These are phyloP conservation scores for Vanrija pseudolonga DNA, from an alignment of 1,284 basidiomycete species.

Conservation along the genomic window DNA sequence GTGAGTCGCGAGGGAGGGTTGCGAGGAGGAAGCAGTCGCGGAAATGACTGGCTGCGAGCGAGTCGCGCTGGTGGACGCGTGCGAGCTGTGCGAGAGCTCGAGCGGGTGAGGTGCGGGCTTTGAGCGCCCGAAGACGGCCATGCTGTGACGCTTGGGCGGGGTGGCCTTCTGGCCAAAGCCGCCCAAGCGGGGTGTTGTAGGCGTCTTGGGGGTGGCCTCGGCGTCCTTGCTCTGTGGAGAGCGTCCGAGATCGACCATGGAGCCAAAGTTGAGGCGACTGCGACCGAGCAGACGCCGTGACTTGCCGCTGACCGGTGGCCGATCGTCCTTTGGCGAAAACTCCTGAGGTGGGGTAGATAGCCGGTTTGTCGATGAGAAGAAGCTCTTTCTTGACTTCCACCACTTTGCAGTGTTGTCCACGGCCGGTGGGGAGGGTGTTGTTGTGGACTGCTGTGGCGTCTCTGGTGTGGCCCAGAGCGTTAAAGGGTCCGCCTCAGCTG, in stretches of 20 bases:
- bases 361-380: constrained; percentile 11
- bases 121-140: constrained; percentile 1
- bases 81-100: constrained; percentile 11
- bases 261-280: constrained; percentile 17
- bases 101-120: constrained; percentile 13
- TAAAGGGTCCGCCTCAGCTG: constrained; percentile 11
- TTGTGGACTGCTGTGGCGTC: neutral
- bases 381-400: constrained; percentile 15
- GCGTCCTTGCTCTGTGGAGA: neutral
- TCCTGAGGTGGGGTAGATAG: neutral
- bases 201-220: neutral
- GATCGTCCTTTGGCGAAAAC: neutral
- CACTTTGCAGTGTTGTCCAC: constrained; percentile 10
- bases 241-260: constrained; percentile 16
- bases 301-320: neutral
- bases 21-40: constrained; percentile 6
- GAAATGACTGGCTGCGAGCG: constrained; percentile 11
- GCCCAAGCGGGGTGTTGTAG: too few species aligned
- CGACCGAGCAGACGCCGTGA: neutral
- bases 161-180: too few species aligned
- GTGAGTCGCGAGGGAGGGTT: constrained; percentile 6
- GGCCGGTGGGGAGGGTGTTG: neutral
- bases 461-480: constrained; percentile 8
- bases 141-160: constrained; percentile 7
- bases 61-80: neutral